Evolutionary conservation across 2,329 filamentous ascomycete genomes (phyloP), one percentile per base, ranked within the genome.

Genomic region (Penicillium sp.): DNA sequence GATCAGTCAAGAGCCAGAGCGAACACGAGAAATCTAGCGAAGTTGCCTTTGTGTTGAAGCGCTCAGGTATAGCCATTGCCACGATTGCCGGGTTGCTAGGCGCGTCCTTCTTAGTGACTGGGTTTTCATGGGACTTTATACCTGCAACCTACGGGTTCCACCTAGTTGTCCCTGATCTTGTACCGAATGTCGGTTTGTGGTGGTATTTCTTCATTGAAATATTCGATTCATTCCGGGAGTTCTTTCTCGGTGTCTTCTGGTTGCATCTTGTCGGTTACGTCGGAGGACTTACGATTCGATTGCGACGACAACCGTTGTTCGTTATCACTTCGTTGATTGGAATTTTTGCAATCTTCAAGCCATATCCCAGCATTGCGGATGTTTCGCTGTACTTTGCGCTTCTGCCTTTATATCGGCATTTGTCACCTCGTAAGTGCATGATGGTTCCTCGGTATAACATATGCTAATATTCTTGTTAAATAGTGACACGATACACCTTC

Each of bases 121-220:
- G 81, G 30, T 81, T 84, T 60, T 95, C 91, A 1, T 96, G 90
- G 89, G 86, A 92, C 60, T 99, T 97, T 67, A 74, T 97, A 20
- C 75, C 82, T 7, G 91, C 91, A 20, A 97, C 94, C 0, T 99
- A 99, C 73, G 91, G 93, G 64, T 90, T 96, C 47, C 92, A 96
- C 65, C 81, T 99, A 38, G 85, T 94, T 1, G 83, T 99, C 2
- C 90, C 91, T 8, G 94, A 99, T 69, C 81, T 99, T 42, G 95
- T 93, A 0, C 94, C 94, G 12, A 99, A 97, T 63, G 89, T 95
- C 28, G 94, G 94, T 1, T 80, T 99, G 1, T 99, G 94, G 94
- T 99, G 94, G 94, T 99, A 99, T 75, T 99, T 99, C 76, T 97
- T 99, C 70, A 96, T 95, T 64, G 93, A 99, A 71, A 99, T 99